Evolutionary conservation across 2,329 filamentous ascomycete species (phyloP), one percentile per base, ranked within the genome.

Genomic region (Nemania diffusa): DNA sequence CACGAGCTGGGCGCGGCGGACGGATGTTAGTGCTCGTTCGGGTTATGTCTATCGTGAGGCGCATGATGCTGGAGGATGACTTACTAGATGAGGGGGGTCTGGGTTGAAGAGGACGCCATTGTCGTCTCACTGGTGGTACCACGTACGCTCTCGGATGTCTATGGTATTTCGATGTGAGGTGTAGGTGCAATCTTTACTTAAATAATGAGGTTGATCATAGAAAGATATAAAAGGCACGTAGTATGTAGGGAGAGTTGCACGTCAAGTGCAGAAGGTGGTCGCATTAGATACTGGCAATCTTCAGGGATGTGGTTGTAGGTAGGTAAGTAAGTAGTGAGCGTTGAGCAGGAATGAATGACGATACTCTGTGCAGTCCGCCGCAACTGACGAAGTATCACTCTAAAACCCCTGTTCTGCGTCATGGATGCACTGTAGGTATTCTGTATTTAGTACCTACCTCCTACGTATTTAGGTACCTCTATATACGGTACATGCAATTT

Each of bases 21-120:
- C 64, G 48, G 13, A 27, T 15, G 22, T 65, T 15, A 67, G 8
- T 57, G 27, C 17, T 46, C 13, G 40, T 5, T 24, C 67, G 24
- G 32, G 50, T 24, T 48, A 57, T 46, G 5, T 22, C 24, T 8
- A 27, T 20, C 4, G 59, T 60, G 37, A 44, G 11, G 29, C 20
- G 57, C 62, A 22, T 52, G 64, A 64, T 62, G 70, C 69, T 53
- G 70, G 59, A 46, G 29, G 52, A 24, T 84, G 62, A 81, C 89
- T 76, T 84, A 93, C 91, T 93, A 93, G 78, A 93, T 88, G 69
- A 93, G 84, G 64, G 89, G 91, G 73, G 89, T 92, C 70, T 86
- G 83, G 72, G 86, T 86, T 57, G 91, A 92, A 65, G 90, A 92
- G 67, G 91, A 92, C 67, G 91, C 90, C 91, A 92, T 92, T 71